Evolutionary conservation across 441 rosid species (phyloP).

Genomic region (Erodium chrysanthum): DNA sequence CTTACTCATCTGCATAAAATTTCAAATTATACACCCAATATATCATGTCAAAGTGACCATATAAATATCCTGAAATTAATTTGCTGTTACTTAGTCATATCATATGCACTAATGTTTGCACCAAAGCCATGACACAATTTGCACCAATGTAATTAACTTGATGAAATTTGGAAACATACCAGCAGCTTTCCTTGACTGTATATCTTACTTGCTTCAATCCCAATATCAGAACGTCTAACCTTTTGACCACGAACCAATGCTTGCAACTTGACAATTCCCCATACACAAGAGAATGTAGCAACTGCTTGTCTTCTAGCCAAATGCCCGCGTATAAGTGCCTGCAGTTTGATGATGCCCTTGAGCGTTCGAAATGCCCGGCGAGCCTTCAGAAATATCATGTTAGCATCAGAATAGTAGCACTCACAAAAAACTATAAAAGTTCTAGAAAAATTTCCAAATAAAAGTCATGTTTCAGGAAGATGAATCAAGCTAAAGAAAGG

Average conservation of each 20-base stretch:
- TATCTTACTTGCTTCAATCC: constrained; percentile 29
- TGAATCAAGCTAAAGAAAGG: background rate
- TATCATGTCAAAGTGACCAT: background rate
- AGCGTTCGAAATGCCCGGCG: constrained; percentile 45
- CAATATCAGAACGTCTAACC: constrained; percentile 39
- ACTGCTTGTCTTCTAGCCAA: constrained; percentile 63
- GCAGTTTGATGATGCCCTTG: constrained; percentile 46
- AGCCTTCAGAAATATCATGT: constrained; percentile 37
- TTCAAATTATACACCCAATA: background rate
- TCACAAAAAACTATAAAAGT: constrained; percentile 3
- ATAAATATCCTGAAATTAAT: background rate
- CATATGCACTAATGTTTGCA: background rate
- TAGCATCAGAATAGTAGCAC: constrained; percentile 25
- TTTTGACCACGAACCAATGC: constrained; percentile 43
- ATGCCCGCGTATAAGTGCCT: constrained; percentile 58
- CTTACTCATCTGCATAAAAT: background rate
- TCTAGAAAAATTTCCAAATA: background rate
- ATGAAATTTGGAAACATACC: constrained; percentile 32
- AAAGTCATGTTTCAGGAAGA: background rate
- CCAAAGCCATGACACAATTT: background rate
- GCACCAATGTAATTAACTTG: background rate
- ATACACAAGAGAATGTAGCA: constrained; percentile 50
- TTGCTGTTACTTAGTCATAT: background rate
- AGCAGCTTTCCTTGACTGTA: constrained; percentile 25
- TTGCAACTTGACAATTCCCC: constrained; percentile 49